These are phyloP conservation scores for Epichloe gansuensis DNA, from an alignment of 2,329 filamentous ascomycete species.

Conservation along the genomic window DNA sequence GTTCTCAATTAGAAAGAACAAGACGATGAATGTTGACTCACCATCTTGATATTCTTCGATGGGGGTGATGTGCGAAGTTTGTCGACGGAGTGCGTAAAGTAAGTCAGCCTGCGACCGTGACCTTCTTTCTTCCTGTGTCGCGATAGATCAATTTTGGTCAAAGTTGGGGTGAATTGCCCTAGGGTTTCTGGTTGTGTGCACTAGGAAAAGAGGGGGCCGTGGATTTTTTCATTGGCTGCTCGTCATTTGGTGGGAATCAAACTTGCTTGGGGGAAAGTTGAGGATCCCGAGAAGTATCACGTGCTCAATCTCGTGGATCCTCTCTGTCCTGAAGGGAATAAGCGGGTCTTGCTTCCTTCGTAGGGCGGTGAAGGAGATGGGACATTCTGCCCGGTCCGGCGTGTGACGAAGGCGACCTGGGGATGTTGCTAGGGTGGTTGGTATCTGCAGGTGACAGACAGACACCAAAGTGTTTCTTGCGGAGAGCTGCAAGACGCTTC, in stretches of 20 bases:
- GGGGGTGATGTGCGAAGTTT: constrained; percentile 26
- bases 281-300: constrained; percentile 10
- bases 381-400: not conserved
- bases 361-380: not conserved
- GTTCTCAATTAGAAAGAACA: constrained; percentile 1
- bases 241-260: not conserved
- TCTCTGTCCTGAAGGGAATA: not conserved
- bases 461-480: constrained; percentile 63
- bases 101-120: constrained; percentile 23
- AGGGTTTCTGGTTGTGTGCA: constrained; percentile 21
- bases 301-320: constrained; percentile 10
- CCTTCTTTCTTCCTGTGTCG: constrained; percentile 20
- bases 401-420: not conserved
- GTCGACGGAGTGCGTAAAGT: constrained; percentile 24
- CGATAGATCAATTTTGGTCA: constrained; percentile 22
- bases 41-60: constrained; percentile 35
- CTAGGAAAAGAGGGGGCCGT: not conserved
- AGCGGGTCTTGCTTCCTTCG: not conserved
- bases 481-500: constrained; percentile 92
- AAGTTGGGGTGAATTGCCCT: constrained; percentile 26
- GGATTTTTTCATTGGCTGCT: constrained; percentile 4
- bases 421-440: not conserved
- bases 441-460: not conserved
- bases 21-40: constrained; percentile 23
- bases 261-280: not conserved